Base-by-base conservation (phyloP, 139 green algal species). In the Haematococcus sp. region DNA sequence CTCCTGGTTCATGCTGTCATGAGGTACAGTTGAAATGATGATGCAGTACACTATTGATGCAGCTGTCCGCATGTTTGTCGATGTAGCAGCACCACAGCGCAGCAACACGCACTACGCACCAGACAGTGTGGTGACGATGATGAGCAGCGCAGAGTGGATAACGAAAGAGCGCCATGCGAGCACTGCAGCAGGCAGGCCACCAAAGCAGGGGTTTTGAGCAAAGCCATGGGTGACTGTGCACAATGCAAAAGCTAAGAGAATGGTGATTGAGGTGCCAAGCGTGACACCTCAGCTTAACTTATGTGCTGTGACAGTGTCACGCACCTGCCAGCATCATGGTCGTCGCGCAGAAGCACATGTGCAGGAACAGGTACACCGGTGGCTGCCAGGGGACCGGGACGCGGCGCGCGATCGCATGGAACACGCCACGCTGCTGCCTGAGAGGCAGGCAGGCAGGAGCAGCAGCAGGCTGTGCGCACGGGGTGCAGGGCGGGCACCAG, bases 101-200 rank as follows among this genome's bases (percentile, higher is more conserved):
- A 7, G 7, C 7, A 49, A 49, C 40, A 49, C 7, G 40, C 7
- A 49, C 7, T 7, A 49, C 40, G 7, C 40, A 49, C 40, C 59
- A 61, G 76, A 78, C 23, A 81, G 35, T 19, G 65, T 69, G n/a
- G 86, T 71, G 23, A 88, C 76, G 9, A 30, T 67, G 9, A 68
- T n/a, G 16, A 92, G 55, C 28, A 89, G 51, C 9, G 27, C 30
- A 1, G 84, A 90, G 85, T 93, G 87, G 23, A 77, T n/a, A 43
- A 51, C 69, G 71, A 77, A 90, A 59, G 56, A 73, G 61, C 68
- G 59, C n/a, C 60, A 85, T 56, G 63, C 68, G 13, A 85, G 34
- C 68, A 43, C 59, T 60, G 33, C 25, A 25, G 28, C 17, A 27
- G 28, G 4, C 20, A 51, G 49, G 27, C 31, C 44, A 19, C 15